phyloP scores from a whole-genome alignment of 192 early-diverging fungal genomes.

The Jimgerdemannia lactiflua region DNA sequence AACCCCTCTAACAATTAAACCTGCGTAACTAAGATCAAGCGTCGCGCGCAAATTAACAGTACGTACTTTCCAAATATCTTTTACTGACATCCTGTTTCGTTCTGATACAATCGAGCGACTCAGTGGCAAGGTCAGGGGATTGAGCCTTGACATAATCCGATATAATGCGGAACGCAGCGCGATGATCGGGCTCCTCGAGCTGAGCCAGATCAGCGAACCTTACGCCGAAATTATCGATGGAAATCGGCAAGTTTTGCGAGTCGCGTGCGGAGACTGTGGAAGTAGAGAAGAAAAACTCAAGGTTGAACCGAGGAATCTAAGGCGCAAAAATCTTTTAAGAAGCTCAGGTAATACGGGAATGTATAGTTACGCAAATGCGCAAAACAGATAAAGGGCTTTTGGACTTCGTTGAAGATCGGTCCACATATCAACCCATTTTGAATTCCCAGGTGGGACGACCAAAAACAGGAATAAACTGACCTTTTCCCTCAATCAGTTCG shows the following conservation, averaged over 20 bases:
- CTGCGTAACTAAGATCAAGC: too few species aligned
- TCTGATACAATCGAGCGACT: slow-evolving; percentile 16
- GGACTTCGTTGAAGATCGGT: neutral
- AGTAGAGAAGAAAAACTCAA: slow-evolving; percentile 9
- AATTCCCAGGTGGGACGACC: neutral
- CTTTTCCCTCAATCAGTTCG: slow-evolving; percentile 56
- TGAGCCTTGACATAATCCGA: slow-evolving; percentile 40
- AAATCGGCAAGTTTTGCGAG: slow-evolving; percentile 51
- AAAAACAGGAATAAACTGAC: slow-evolving; percentile 27
- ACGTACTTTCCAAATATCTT: slow-evolving; percentile 43
- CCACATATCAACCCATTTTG: too few species aligned
- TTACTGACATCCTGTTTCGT: slow-evolving; percentile 44
- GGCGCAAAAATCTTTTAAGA: too few species aligned
- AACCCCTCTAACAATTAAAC: too few species aligned
- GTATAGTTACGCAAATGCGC: neutral
- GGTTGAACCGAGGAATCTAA: neutral
- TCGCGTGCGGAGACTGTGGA: slow-evolving; percentile 54
- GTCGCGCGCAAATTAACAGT: too few species aligned
- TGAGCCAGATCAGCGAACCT: slow-evolving; percentile 58
- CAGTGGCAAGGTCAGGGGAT: slow-evolving; percentile 12
- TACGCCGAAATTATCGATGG: slow-evolving; percentile 61
- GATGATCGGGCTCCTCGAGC: slow-evolving; percentile 51
- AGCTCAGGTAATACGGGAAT: neutral
- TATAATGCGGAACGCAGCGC: slow-evolving; percentile 41
- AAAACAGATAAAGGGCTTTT: slow-evolving; percentile 1